A percentile compares a stretch with the other conserved stretches of the same genome.
Evolutionary conservation across 371 early-diverging fungal genomes (phyloP).

Genomic region (Rhizopus arrhizus): DNA sequence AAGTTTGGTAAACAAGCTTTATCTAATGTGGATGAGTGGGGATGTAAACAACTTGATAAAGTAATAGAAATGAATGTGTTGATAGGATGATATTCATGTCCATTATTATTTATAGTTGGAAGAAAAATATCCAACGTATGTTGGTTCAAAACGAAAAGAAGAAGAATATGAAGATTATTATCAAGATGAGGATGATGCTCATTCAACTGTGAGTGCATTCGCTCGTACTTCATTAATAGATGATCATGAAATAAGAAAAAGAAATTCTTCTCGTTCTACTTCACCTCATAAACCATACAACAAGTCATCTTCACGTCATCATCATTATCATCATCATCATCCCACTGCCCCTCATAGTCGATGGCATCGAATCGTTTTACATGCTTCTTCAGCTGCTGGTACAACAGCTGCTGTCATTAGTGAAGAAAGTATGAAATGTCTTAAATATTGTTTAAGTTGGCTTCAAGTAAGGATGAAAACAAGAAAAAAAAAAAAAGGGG

Average conservation of each 20-base stretch:
- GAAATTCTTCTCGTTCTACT: slow-evolving; percentile 13
- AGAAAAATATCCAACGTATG: slow-evolving; percentile 32
- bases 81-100: background rate
- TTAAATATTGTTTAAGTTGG: slow-evolving; percentile 81
- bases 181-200: slow-evolving; percentile 43
- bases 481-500: too few species aligned
- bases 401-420: slow-evolving; percentile 71
- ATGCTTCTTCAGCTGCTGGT: slow-evolving; percentile 65
- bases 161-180: slow-evolving; percentile 25
- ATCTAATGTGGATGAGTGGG: slow-evolving; percentile 32
- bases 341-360: slow-evolving; percentile 33
- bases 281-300: slow-evolving; percentile 39
- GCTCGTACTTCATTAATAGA: slow-evolving; percentile 43
- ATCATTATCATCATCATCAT: slow-evolving; percentile 21
- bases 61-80: slow-evolving; percentile 8
- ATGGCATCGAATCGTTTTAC: slow-evolving; percentile 71
- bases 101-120: slow-evolving; percentile 22
- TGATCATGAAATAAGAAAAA: slow-evolving; percentile 29
- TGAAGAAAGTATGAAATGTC: slow-evolving; percentile 73
- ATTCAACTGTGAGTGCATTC: slow-evolving; percentile 44
- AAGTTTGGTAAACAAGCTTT: slow-evolving; percentile 36
- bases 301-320: slow-evolving; percentile 10
- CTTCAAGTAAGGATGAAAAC: slow-evolving; percentile 38
- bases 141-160: slow-evolving; percentile 24
- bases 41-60: slow-evolving; percentile 41